Evolutionary conservation across 75 land plant species (phyloP).

Genomic region (Selaginella moellendorffii): DNA sequence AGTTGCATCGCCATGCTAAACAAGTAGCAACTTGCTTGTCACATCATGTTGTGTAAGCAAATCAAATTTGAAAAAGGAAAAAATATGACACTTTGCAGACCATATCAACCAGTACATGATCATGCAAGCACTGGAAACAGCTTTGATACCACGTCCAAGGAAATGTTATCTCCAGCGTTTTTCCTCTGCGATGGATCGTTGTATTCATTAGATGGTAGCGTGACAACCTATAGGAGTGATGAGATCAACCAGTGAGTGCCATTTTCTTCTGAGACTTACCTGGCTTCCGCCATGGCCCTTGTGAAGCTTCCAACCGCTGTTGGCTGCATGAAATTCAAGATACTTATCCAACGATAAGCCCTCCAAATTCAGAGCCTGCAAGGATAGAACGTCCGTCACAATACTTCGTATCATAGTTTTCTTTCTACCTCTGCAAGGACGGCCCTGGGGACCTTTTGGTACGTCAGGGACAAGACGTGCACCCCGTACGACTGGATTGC

Average conservation of each 20-base stretch:
- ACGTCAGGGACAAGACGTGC: constrained; percentile 91
- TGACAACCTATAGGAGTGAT: constrained; percentile 32
- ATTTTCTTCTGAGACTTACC: constrained; percentile 18
- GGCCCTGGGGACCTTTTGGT: constrained; percentile 71
- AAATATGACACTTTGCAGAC: too few species aligned
- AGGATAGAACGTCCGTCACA: not conserved
- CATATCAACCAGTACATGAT: too few species aligned
- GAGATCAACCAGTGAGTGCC: not conserved
- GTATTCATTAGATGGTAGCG: constrained; percentile 60
- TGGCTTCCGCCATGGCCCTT: constrained; percentile 47
- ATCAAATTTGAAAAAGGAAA: too few species aligned
- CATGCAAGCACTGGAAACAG: constrained; percentile 85
- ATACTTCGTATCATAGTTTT: not conserved
- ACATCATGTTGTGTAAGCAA: too few species aligned
- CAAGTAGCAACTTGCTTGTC: too few species aligned
- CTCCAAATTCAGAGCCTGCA: constrained; percentile 84
- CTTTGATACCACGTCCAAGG: constrained; percentile 73
- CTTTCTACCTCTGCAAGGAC: constrained; percentile 82
- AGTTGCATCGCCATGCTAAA: too few species aligned
- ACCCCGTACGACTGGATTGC: constrained; percentile 87
- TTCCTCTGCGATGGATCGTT: constrained; percentile 81
- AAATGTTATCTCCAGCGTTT: constrained; percentile 57
- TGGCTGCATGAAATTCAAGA: constrained; percentile 69
- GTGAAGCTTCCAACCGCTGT: constrained; percentile 68
- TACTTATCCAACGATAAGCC: constrained; percentile 83